Base-by-base conservation (phyloP, 2,329 filamentous ascomycete genomes). In the Metarhizium sp. region DNA sequence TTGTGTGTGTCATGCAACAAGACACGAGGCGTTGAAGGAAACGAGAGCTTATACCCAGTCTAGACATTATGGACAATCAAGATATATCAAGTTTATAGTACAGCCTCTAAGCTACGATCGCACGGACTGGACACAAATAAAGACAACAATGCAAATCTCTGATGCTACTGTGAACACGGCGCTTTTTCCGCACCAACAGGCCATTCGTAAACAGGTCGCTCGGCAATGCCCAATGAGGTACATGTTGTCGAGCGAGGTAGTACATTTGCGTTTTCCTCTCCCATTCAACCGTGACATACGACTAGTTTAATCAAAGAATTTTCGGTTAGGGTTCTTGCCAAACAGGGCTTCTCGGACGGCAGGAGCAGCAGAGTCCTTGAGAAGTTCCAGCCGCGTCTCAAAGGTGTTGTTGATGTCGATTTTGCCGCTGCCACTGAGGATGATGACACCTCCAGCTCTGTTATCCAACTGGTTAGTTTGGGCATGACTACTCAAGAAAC, bases 401-500 rank as follows among this genome's bases (percentile, higher is more conserved):
- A 97, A 88, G 55, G 94, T 97, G 78, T 99, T 97, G 82, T 96
- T 92, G 73, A 99, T 92, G 66, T 96, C 91, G 70, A 99, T 97
- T 80, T 92, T 96, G 70, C 94, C 94, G 61, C 79, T 80, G 62
- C 88, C 86, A 61, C 92, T 90, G 55, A 95, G 74, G 61, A 99
- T 84, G 57, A 82, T 71, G 56, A 95, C 79, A 65, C 94, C 94
- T 58, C 94, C 94, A 58, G 91, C 80, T 66, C 94, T 97, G 63
- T 59, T 52, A 40, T 29, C 32, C 25, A 11, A 29, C 25, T 46
- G 25, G 25, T 48, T 30, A 48, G 45, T 30, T 13, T 14, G 45
- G 6, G 50, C 4, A 50, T 49, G 30, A 43, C 29, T n/a, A 1
- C 13, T 59, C 13, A 51, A 48, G 48, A 11, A 50, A 13, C 7